Evolutionary conservation across 768 basidiomycete species (phyloP).

Genomic region (Pholiota conissans): DNA sequence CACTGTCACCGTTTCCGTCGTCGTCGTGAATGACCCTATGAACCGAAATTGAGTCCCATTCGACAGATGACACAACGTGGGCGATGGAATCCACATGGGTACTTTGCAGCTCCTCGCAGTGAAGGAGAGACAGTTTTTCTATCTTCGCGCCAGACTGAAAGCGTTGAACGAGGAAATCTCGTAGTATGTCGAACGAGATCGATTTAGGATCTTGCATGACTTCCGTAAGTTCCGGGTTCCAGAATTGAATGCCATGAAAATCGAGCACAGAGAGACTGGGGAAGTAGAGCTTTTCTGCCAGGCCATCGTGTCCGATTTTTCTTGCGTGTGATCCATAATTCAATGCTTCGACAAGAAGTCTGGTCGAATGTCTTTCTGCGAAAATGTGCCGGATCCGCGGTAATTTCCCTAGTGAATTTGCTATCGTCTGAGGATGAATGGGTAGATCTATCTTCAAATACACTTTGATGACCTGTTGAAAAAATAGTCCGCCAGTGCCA

Average conservation of each 20-base stretch:
- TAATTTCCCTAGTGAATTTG: not conserved
- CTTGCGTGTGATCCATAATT: not conserved
- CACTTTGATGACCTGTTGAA: too few relatives aligned
- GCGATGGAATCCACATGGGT: too few relatives aligned
- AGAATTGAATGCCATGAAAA: not conserved
- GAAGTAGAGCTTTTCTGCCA: not conserved
- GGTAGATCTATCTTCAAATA: too few relatives aligned
- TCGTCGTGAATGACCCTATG: too few relatives aligned
- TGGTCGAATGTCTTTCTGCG: not conserved
- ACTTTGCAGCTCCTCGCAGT: not conserved
- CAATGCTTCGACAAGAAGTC: not conserved
- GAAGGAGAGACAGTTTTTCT: not conserved
- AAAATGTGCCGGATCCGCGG: not conserved
- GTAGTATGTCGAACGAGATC: not conserved
- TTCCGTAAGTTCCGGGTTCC: too few relatives aligned
- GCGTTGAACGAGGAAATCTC: slow-evolving; percentile 29
- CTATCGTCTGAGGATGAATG: not conserved
- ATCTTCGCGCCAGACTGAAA: slow-evolving; percentile 20
- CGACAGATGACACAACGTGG: too few relatives aligned
- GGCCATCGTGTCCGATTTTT: too few relatives aligned
- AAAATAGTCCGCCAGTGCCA: too few relatives aligned
- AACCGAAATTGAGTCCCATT: too few relatives aligned
- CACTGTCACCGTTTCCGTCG: too few relatives aligned
- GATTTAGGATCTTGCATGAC: too few relatives aligned
- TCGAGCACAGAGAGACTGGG: not conserved